Percentiles rank a stretch among this genome's conserved stretches.
phyloP scores from a whole-genome alignment of 371 early-diverging fungal species.

The Circinella umbellata region DNA sequence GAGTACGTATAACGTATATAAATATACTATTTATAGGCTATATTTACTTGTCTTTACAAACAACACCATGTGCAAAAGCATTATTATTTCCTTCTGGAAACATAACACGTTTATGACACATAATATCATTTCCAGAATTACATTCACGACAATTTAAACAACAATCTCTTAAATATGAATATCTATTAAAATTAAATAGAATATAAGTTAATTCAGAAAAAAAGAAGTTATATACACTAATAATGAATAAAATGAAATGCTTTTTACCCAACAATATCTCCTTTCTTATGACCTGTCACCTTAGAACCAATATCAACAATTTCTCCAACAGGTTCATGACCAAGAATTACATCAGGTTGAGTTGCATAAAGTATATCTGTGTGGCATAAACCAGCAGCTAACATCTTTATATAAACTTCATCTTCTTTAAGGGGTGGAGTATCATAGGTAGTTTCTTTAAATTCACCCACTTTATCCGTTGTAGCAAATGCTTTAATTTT shows the following conservation, averaged over 20 bases:
- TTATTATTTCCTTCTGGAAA: slow-evolving; percentile 59
- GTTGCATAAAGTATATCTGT: slow-evolving; percentile 48
- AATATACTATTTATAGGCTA: no score
- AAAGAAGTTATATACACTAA: no score
- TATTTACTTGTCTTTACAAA: slow-evolving; percentile 51
- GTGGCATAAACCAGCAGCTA: slow-evolving; percentile 59
- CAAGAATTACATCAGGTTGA: slow-evolving; percentile 31
- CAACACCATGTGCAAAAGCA: slow-evolving; percentile 50
- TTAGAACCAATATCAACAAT: slow-evolving; percentile 46
- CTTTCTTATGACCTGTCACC: slow-evolving; percentile 51
- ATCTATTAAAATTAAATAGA: slow-evolving; percentile 16
- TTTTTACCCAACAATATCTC: slow-evolving; percentile 56
- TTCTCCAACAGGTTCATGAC: slow-evolving; percentile 59
- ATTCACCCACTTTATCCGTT: slow-evolving; percentile 22
- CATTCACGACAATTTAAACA: slow-evolving; percentile 54
- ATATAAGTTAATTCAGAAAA: no score
- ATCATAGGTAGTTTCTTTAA: slow-evolving; percentile 26
- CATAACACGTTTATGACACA: slow-evolving; percentile 44
- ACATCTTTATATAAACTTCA: slow-evolving; percentile 46
- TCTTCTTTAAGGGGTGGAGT: slow-evolving; percentile 20
- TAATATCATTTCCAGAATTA: slow-evolving; percentile 46
- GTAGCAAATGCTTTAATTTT: slow-evolving; percentile 23
- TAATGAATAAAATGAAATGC: neutral
- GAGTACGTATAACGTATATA: no score
- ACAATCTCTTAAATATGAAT: slow-evolving; percentile 38